phyloP scores from a whole-genome alignment of 805 yeast genomes.

The Ogataea thermomethanolica region DNA sequence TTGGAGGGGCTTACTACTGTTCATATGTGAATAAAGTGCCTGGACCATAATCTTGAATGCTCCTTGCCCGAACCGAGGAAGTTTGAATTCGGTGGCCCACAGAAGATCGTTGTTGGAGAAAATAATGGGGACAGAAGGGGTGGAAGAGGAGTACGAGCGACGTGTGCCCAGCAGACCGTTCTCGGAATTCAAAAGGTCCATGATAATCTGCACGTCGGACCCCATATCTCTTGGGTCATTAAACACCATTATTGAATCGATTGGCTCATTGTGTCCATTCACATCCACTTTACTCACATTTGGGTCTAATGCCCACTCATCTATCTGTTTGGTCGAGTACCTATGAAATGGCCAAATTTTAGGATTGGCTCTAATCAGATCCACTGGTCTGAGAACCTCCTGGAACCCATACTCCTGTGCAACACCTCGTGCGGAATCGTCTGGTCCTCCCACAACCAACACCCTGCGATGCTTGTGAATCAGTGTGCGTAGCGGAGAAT shows the following conservation, averaged over 20 bases:
- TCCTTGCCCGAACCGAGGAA: constrained; percentile 90
- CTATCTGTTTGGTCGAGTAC: constrained; percentile 43
- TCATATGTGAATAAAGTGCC: constrained; percentile 44
- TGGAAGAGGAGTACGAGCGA: constrained; percentile 32
- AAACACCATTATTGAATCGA: constrained; percentile 79
- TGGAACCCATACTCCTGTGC: constrained; percentile 76
- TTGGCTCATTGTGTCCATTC: constrained; percentile 35
- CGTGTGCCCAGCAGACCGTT: constrained; percentile 63
- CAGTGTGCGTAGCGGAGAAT: constrained; percentile 75
- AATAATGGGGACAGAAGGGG: constrained; percentile 65
- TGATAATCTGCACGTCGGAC: constrained; percentile 73
- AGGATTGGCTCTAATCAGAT: constrained; percentile 57
- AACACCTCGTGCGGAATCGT: constrained; percentile 68
- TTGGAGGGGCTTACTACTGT: constrained; percentile 43
- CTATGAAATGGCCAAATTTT: constrained; percentile 68
- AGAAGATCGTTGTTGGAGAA: constrained; percentile 81
- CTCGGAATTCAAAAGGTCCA: constrained; percentile 65
- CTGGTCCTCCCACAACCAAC: constrained; percentile 80
- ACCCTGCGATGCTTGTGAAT: constrained; percentile 56
- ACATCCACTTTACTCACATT: constrained; percentile 24
- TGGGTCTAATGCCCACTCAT: constrained; percentile 39
- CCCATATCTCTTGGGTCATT: constrained; percentile 90
- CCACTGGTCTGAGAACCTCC: constrained; percentile 70
- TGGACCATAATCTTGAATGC: constrained; percentile 68
- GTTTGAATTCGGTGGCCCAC: constrained; percentile 80